Evolutionary conservation across 371 early-diverging fungal genomes (phyloP), one percentile per base, ranked within the genome.

Genomic region (Catenaria anguillulae): DNA sequence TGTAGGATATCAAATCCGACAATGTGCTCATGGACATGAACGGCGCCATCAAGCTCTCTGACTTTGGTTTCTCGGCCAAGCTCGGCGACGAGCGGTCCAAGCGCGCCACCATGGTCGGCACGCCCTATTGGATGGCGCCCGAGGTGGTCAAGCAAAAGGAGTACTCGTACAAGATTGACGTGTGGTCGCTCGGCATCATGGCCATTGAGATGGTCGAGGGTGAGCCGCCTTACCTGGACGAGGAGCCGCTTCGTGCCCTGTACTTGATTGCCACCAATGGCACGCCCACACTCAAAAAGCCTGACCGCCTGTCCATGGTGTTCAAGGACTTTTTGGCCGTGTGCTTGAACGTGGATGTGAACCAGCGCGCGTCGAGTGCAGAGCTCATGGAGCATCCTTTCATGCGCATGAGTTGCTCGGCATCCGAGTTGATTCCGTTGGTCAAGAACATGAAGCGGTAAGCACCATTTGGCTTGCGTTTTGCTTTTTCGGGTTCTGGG

Each of bases 201-300:
- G 90, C 93, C 1, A 97, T 96, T 68, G 97, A 98, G 75, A 92
- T 98, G 92, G 83, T 95, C 66, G 94, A 96, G 71, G 90, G 90
- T 60, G 93, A 93, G 73, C 96, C 96, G 33, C 99, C 99, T 42
- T 98, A 96, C 70, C 72, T 94, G 68, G 90, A 93, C 61, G 96
- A 92, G 72, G 89, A 92, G 65, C 89, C 93, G 24, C 74, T 95
- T 60, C 90, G 90, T 76, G 97, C 97, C 0, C 76, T 96, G 40
- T 95, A 94, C 69, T 71, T 95, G 63, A 94, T 40, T 17, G 93
- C 95, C 15, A 96, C 96, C 36, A 93, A 95, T 67, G 98, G 98
- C 46, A 97, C 93, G 1, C 97, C 97, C 1, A 86, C 88, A 6
- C 73, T 97, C 34, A 89, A 90, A 74, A 70, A 81, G 50, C 94